Conservation (phyloP, 2,329 filamentous ascomycete species). For the Epichloe coenophiala region DNA sequence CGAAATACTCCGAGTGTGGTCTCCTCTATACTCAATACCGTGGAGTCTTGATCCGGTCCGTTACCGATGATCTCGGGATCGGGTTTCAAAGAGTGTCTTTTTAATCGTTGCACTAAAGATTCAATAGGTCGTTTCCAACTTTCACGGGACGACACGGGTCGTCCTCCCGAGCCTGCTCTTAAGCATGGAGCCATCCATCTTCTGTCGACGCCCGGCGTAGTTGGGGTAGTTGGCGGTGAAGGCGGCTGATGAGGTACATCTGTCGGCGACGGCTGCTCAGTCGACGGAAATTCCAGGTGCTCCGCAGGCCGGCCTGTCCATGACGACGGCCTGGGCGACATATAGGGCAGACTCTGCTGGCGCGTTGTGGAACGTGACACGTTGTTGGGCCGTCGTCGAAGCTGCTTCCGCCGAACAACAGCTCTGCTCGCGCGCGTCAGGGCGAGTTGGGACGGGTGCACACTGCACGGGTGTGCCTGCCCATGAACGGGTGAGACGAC, state of each 20-base stretch:
- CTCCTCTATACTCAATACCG: not conserved
- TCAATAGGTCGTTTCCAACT: slow-evolving; percentile 6
- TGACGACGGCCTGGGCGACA: not conserved
- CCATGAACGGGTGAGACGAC: not conserved
- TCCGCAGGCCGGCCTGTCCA: not conserved
- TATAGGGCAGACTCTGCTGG: not conserved
- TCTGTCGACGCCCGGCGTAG: not conserved
- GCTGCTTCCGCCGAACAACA: not conserved
- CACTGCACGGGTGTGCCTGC: not conserved
- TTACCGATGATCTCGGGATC: not conserved
- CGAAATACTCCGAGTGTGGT: not conserved
- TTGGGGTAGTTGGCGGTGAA: not conserved
- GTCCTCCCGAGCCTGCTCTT: no score
- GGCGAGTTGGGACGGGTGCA: not conserved
- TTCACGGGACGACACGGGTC: not conserved
- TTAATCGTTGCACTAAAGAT: slow-evolving; percentile 1
- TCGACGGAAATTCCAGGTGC: not conserved
- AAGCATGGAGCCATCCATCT: not conserved
- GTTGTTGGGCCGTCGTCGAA: not conserved
- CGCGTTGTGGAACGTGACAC: not conserved
- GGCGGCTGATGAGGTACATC: not conserved
- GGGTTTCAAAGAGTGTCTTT: slow-evolving; percentile 1
- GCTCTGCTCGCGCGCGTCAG: not conserved
- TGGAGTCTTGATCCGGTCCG: not conserved
- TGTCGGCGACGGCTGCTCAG: not conserved